Base-by-base conservation (phyloP, 305 asterid genomes). In the Ajuga reptans region DNA sequence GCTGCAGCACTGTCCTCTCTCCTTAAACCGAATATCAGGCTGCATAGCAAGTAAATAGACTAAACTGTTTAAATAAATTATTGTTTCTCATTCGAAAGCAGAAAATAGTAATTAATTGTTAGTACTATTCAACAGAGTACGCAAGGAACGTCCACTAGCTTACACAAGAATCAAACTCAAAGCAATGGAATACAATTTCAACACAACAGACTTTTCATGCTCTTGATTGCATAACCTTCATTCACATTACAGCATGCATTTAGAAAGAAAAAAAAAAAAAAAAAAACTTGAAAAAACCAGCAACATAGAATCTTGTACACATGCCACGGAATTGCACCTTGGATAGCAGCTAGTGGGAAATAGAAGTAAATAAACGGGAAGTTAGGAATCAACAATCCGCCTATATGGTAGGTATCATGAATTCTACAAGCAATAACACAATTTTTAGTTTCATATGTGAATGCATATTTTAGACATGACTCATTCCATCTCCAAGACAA, bases 31-130 rank as follows among this genome's bases (percentile, higher is more conserved):
- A 55, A 55, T 17, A 56, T 73, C 69, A 67, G 8, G 52, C 70
- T 66, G 59, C 65, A 74, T 4, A 67, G 34, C 27, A 58, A 60
- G 37, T 16, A 58, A 58, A 66, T 15, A 66, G 24, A 49, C 69
- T 66, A n/a, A 17, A 41, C 11, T 3, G 57, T 24, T 15, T 24
- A 9, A 39, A 8, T 7, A 0, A 39, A 39, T 39, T 39, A 39
- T 6, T 39, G 45, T 9, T 39, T 39, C 45, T 39, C 8, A 5
- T 36, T 36, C 9, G 5, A 36, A 39, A 39, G 8, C 11, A 39
- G 45, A 39, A 8, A 9, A n/a, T n/a, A 9, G 9, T 6, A 36
- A 9, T 1, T 9, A 57, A 29, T 58, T 57, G 2, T 64, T 9
- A n/a, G n/a, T n/a, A 47, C 49, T 10, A 3, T 11, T 11, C 5